Percentiles rank a stretch among this genome's conserved stretches.
These are phyloP conservation scores for Pseudognaphalium luteoalbum DNA, from an alignment of 129 eudicot species.

Conservation along the genomic window DNA sequence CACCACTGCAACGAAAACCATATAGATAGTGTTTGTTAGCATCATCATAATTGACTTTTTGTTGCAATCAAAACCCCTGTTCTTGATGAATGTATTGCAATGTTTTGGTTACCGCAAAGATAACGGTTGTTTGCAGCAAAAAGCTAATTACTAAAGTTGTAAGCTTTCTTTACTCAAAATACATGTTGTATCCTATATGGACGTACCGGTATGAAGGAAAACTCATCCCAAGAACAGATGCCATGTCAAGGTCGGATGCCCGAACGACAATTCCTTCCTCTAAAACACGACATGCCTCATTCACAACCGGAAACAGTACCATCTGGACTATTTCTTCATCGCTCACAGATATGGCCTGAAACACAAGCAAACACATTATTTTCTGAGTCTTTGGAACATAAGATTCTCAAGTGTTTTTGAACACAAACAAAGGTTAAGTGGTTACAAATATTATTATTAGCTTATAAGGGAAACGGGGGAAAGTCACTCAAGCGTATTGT, in stretches of 20 bases:
- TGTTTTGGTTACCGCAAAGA: background rate
- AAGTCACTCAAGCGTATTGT: no score
- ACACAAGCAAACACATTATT: slow-evolving; percentile 9
- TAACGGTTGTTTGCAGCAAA: background rate
- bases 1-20: slow-evolving; percentile 67
- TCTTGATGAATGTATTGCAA: background rate
- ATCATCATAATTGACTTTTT: background rate
- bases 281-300: slow-evolving; percentile 94
- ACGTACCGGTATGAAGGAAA: slow-evolving; percentile 77
- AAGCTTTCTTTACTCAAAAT: background rate
- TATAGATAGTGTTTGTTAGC: background rate
- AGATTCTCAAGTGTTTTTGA: background rate
- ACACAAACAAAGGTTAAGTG: background rate
- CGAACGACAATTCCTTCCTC: slow-evolving; percentile 81
- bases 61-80: background rate
- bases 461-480: no score
- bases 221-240: slow-evolving; percentile 98
- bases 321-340: slow-evolving; percentile 88
- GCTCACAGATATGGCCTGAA: slow-evolving; percentile 64
- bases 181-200: background rate
- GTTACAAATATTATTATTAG: no score
- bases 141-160: background rate
- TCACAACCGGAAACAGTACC: slow-evolving; percentile 91
- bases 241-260: slow-evolving; percentile 92
- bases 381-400: background rate